Evolutionary conservation across 2,329 filamentous ascomycete species (phyloP), one percentile per base, ranked within the genome.

Genomic region (Rhexocercosporidium sp.): DNA sequence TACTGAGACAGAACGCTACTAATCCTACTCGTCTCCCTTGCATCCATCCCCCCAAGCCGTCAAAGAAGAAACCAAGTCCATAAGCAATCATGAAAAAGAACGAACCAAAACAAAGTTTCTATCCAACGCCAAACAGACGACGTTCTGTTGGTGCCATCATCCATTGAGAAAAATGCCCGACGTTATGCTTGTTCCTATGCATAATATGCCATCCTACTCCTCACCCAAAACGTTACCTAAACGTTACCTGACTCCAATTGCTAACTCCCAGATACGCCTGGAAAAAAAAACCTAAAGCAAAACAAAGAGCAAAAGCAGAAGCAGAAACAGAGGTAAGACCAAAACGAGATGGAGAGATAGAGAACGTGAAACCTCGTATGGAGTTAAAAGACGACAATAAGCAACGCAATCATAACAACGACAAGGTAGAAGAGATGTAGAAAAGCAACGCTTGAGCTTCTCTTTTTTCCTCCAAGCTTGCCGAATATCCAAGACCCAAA

Each of bases 101-200:
- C 20, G 22, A 49, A 27, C 7, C 22, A 16, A 31, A 31, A 31
- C 4, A 31, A 31, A 31, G 29, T 9, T 31, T 59, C 29, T 51
- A 62, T n/a, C 44, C 46, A 51, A 62, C 22, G 37, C 49, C 49
- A 18, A 34, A 44, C 49, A 18, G 49, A 44, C 49, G 47, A 44
- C 12, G 61, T 63, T 20, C 49, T 46, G 61, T 60, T 63, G 20
- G 29, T 44, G 14, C 51, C 47, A 51, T 51, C 47, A 51, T 41
- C 57, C 61, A 39, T 51, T 34, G 49, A 31, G 4, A 31, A 31
- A 63, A 63, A 63, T 63, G 61, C 61, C 31, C 61, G 61, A 63
- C 29, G 12, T 29, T 34, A 25, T 53, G 47, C 41, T 27, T 56
- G 27, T 47, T 51, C 47, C 20, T 12, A 51, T 29, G 47, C 12